A percentile compares a stretch with the other conserved stretches of the same genome.
Evolutionary conservation across 176 grass and related monocot species (phyloP).

Genomic region (Puya raimondii): DNA sequence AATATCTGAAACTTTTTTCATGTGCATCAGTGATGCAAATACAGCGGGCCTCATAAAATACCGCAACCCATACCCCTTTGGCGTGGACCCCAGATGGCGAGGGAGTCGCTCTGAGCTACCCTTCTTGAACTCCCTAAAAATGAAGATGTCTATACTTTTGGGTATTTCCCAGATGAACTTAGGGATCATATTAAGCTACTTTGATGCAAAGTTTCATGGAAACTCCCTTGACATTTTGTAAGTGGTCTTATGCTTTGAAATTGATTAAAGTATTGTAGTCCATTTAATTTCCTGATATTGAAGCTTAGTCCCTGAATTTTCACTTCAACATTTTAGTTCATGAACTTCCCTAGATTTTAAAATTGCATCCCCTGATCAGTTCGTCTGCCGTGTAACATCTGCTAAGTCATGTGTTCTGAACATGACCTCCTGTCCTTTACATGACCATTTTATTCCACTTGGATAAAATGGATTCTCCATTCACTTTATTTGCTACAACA

Average conservation of each 20-base stretch:
- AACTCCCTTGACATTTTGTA: conserved; percentile 89
- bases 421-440: not conserved
- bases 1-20: conserved; percentile 19
- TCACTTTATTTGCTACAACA: no score
- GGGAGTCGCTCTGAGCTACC: conserved; percentile 95
- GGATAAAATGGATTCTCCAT: no score
- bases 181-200: conserved; percentile 90
- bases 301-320: no score
- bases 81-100: conserved; percentile 95
- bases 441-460: no score
- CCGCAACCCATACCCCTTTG: conserved; percentile 88
- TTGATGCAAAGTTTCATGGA: conserved; percentile 90
- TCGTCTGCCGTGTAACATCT: no score
- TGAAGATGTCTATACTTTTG: conserved; percentile 99
- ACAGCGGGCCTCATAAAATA: conserved; percentile 77
- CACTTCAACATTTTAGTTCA: no score
- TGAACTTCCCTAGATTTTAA: no score
- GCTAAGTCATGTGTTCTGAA: not conserved
- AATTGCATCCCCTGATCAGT: no score
- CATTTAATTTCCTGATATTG: no score
- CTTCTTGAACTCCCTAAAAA: conserved; percentile 97
- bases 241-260: conserved; percentile 15
- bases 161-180: conserved; percentile 96
- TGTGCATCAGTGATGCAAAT: conserved; percentile 63
- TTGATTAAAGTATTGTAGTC: no score